Evolutionary conservation across 106 monocot species (phyloP), one percentile per base, ranked within the genome.

Genomic region (Posidonia australis): DNA sequence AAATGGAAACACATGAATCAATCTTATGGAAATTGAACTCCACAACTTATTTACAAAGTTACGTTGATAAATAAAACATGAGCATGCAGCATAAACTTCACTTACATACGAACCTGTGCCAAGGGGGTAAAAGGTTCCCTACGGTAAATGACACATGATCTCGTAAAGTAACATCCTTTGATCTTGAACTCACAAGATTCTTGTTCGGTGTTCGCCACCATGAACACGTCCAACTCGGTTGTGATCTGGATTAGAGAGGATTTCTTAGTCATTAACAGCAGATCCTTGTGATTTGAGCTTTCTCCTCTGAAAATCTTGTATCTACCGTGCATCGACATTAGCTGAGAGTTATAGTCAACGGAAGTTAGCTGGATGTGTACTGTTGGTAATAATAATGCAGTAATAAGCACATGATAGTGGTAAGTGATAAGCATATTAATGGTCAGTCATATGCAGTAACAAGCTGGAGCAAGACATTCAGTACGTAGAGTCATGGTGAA

Each of bases 171-270:
- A 41, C 73, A 67, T 19, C 76, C 78, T 11, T 70, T 82, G 58
- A 86, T 46, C 73, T 79, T 79, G 67, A 82, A 86, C 60, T 86
- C 86, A 18, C 79, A 77, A 3, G 22, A 46, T 5, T 66, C 44
- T 51, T 83, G 52, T 4, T 20, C 44, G 26, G 57, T 75, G 68
- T 86, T 86, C 6, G 65, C 59, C 21, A 82, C 74, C 46, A 83
- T 23, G 58, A 77, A 70, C 27, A 87, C 87, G 17, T 80, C 66
- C 57, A 80, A 44, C 27, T 69, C 44, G 3, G 67, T 75, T 17
- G 55, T 77, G 18, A 83, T 54, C 44, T 78, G 80, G 52, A 83
- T 24, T 14, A 76, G 12, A 1, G 48, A 51, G 20, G 83, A 75
- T 29, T 56, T 76, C 67, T 73, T 83, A 0, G 68, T 77, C 44